These are phyloP conservation scores for Pterocarpus macrocarpus DNA, from an alignment of 306 rosid genomes.

Conservation along the genomic window DNA sequence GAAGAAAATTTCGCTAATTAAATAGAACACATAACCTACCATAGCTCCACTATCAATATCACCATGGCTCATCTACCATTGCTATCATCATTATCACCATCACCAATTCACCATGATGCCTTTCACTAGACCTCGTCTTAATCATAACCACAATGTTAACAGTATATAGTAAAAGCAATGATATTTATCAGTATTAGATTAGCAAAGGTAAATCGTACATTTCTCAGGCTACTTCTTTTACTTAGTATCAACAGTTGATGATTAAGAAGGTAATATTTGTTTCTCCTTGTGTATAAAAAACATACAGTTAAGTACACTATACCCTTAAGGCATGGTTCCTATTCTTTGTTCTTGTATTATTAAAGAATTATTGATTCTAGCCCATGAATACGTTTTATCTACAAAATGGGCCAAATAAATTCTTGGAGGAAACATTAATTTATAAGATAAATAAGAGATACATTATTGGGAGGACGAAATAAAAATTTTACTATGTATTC, in stretches of 20 bases:
- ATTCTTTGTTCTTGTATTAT: not conserved
- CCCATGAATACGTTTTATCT: not conserved
- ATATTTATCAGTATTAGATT: conserved; percentile 37
- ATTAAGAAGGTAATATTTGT: not conserved
- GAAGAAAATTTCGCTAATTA: not conserved
- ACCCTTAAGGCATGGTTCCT: not conserved
- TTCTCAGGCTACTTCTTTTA: conserved; percentile 14
- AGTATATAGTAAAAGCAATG: conserved; percentile 4
- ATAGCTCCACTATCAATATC: conserved; percentile 28
- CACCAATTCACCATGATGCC: conserved; percentile 18
- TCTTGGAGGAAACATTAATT: not conserved
- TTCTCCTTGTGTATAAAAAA: not conserved
- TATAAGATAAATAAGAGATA: not conserved
- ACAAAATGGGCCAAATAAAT: not conserved
- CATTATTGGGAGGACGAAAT: not conserved
- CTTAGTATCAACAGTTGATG: not conserved
- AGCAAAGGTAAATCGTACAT: not conserved
- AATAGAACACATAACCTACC: conserved; percentile 30
- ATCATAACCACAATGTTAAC: conserved; percentile 32
- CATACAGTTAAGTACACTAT: not conserved
- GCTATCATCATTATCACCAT: conserved; percentile 31
- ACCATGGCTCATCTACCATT: conserved; percentile 40
- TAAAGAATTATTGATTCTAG: conserved; percentile 4
- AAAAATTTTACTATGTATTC: not conserved
- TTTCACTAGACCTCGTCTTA: conserved; percentile 6